Conservation (phyloP, 805 yeast genomes). For the Spathaspora boniae region DNA sequence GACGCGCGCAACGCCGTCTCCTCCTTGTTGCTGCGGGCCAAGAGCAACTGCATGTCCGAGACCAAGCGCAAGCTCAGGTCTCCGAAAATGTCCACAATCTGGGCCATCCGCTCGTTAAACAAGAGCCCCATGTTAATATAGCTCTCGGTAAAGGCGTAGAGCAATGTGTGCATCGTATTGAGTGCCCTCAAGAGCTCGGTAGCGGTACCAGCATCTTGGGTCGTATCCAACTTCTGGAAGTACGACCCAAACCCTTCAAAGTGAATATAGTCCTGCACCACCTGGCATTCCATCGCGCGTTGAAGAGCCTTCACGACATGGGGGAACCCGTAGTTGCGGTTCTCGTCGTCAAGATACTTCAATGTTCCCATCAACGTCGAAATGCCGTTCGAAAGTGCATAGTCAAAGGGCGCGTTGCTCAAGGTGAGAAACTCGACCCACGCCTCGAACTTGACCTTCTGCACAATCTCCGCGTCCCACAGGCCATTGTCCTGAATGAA, state of each 20-base stretch:
- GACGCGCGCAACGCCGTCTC: constrained; percentile 49
- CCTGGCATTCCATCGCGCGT: constrained; percentile 24
- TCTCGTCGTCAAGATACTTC: constrained; percentile 54
- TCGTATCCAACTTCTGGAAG: constrained; percentile 35
- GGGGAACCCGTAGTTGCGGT: constrained; percentile 45
- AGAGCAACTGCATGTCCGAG: constrained; percentile 40
- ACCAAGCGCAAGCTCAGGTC: constrained; percentile 41
- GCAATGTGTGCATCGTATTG: constrained; percentile 39
- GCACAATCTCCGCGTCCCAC: constrained; percentile 40
- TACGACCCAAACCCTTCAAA: constrained; percentile 28
- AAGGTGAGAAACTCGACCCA: constrained; percentile 50
- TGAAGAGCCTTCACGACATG: constrained; percentile 32
- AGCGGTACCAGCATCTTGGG: constrained; percentile 21
- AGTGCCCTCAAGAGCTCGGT: constrained; percentile 33
- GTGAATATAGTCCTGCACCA: constrained; percentile 27
- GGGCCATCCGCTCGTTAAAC: constrained; percentile 42
- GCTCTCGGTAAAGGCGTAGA: constrained; percentile 53
- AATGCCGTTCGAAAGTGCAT: constrained; percentile 50
- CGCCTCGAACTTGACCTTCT: constrained; percentile 35
- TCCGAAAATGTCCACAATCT: constrained; percentile 38
- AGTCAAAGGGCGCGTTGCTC: constrained; percentile 60
- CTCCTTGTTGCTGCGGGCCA: constrained; percentile 52
- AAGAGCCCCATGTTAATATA: constrained; percentile 52
- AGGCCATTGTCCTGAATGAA: constrained; percentile 50
- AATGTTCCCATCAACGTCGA: constrained; percentile 52